These are phyloP conservation scores for Hippophae tibetana DNA, from an alignment of 306 rosid species.

Conservation along the genomic window DNA sequence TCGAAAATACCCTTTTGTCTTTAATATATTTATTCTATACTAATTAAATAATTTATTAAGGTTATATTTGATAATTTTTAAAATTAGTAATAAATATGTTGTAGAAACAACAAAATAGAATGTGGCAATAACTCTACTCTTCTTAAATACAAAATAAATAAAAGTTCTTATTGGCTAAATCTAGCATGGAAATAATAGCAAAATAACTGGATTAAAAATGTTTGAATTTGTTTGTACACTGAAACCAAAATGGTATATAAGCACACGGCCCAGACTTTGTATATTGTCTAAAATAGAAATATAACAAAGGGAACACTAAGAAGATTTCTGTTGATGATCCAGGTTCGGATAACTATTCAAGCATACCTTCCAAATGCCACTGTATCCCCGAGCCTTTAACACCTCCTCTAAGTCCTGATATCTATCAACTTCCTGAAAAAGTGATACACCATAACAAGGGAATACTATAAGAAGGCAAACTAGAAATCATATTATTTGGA, in stretches of 20 bases:
- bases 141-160: too few species aligned
- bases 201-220: not conserved
- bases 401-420: constrained; percentile 64
- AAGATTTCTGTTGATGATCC: constrained; percentile 13
- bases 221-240: too few species aligned
- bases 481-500: not conserved
- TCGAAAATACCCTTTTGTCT: too few species aligned
- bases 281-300: not conserved
- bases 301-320: not conserved
- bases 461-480: not conserved
- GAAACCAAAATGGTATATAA: too few species aligned
- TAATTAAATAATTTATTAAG: not conserved
- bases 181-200: not conserved
- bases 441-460: not conserved
- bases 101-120: not conserved
- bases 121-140: too few species aligned
- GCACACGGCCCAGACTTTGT: too few species aligned
- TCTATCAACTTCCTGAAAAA: constrained; percentile 83
- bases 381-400: constrained; percentile 57
- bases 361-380: constrained; percentile 84
- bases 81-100: not conserved
- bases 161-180: too few species aligned
- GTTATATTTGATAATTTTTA: not conserved
- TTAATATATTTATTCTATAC: too few species aligned
- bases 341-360: constrained; percentile 8